These are phyloP conservation scores for Phytophthora idaei DNA, from an alignment of 352 stramenopile genomes.

Conservation along the genomic window DNA sequence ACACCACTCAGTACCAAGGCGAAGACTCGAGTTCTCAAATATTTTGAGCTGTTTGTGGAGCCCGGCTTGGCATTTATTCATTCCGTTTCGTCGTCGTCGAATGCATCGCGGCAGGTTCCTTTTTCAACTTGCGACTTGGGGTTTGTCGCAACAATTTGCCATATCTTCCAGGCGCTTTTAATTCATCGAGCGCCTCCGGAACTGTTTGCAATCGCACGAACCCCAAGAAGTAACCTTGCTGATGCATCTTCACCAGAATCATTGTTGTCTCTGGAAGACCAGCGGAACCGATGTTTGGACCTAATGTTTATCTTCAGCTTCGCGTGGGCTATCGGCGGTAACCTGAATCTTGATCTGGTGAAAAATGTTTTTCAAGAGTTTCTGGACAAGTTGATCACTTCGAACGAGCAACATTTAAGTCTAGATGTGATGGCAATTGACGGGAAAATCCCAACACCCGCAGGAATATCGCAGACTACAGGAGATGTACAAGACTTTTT, in stretches of 20 bases:
- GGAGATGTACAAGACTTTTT: slow-evolving; percentile 74
- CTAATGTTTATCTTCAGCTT: slow-evolving; percentile 77
- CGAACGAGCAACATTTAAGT: slow-evolving; percentile 57
- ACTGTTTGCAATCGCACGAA: slow-evolving; percentile 37
- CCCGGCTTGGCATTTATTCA: slow-evolving; percentile 56
- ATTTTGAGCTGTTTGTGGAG: slow-evolving; percentile 72
- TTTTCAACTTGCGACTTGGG: slow-evolving; percentile 55
- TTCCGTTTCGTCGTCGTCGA: slow-evolving; percentile 11
- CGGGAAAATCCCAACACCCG: slow-evolving; percentile 53
- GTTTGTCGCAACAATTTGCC: slow-evolving; percentile 58
- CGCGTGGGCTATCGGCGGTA: slow-evolving; percentile 74
- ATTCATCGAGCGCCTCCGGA: slow-evolving; percentile 42
- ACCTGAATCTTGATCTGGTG: slow-evolving; percentile 47
- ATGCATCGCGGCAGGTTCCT: slow-evolving; percentile 31
- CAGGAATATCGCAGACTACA: slow-evolving; percentile 48
- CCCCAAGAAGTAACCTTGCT: slow-evolving; percentile 1
- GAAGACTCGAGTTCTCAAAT: slow-evolving; percentile 50
- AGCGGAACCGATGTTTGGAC: slow-evolving; percentile 64
- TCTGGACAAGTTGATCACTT: slow-evolving; percentile 43
- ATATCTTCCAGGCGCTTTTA: slow-evolving; percentile 66
- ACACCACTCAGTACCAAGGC: slow-evolving; percentile 41
- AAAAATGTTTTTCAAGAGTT: slow-evolving; percentile 61
- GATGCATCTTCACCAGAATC: slow-evolving; percentile 24
- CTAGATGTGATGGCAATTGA: slow-evolving; percentile 56
- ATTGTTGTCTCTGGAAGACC: slow-evolving; percentile 41